Percentiles rank a stretch among this genome's conserved stretches.
Conservation (phyloP, 352 stramenopile genomes). For the Pythium chondricola region DNA sequence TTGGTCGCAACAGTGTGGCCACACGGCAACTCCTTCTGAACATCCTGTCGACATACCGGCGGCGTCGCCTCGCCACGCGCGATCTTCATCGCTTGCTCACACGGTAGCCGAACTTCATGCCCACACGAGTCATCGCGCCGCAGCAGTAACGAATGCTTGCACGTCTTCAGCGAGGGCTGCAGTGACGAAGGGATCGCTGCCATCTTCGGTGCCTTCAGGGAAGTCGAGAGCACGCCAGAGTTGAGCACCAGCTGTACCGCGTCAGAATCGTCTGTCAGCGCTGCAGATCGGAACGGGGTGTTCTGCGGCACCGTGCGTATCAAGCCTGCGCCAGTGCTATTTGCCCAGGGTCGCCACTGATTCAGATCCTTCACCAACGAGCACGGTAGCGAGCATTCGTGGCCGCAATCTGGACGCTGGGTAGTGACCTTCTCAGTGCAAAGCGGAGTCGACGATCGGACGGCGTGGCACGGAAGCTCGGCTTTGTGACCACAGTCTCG, state of each 20-base stretch:
- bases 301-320: not conserved
- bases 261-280: slow-evolving; percentile 9
- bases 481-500: slow-evolving; percentile 37
- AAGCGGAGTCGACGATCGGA: slow-evolving; percentile 19
- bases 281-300: not conserved
- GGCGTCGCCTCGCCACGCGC: slow-evolving; percentile 12
- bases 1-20: slow-evolving; percentile 31
- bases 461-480: slow-evolving; percentile 45
- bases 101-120: slow-evolving; percentile 56
- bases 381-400: slow-evolving; percentile 37
- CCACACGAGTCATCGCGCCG: slow-evolving; percentile 34
- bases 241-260: slow-evolving; percentile 23
- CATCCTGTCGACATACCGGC: slow-evolving; percentile 6
- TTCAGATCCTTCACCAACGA: slow-evolving; percentile 20
- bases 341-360: slow-evolving; percentile 46
- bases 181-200: slow-evolving; percentile 12
- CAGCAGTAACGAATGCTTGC: slow-evolving; percentile 30
- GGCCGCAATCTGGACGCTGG: slow-evolving; percentile 36
- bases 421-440: slow-evolving; percentile 30
- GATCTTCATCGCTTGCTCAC: slow-evolving; percentile 37
- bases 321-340: too few relatives aligned
- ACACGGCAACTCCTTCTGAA: slow-evolving; percentile 28
- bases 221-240: slow-evolving; percentile 36
- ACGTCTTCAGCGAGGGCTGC: slow-evolving; percentile 26
- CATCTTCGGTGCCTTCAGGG: slow-evolving; percentile 17